phyloP scores from a whole-genome alignment of 208 protist species.

The Leishmania lainsoni region DNA sequence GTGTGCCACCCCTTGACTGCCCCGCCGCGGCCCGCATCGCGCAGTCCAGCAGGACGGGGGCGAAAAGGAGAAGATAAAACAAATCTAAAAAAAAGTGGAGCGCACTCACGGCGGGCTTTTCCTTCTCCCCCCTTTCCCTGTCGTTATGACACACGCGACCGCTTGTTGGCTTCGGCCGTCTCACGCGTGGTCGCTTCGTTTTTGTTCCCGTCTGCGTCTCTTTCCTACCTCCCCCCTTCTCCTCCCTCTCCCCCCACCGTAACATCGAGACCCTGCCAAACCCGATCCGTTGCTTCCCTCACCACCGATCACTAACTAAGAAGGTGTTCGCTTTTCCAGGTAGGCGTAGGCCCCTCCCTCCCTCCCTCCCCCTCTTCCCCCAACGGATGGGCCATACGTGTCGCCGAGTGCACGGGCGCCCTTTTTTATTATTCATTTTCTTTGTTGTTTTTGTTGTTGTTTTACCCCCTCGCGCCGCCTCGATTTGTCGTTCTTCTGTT shows the following conservation, averaged over 20 bases:
- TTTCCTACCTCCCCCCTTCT: too few species aligned
- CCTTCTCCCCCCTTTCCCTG: neutral
- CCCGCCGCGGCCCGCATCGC: too few species aligned
- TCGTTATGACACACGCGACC: neutral
- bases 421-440: neutral
- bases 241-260: too few species aligned
- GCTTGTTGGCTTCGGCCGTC: too few species aligned
- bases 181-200: neutral
- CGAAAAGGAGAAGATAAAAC: too few species aligned
- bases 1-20: too few species aligned
- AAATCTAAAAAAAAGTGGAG: too few species aligned
- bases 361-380: too few species aligned
- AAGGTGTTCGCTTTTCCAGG: neutral
- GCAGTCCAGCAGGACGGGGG: too few species aligned
- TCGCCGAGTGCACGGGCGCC: neutral
- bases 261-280: neutral
- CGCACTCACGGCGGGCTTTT: neutral
- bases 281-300: neutral
- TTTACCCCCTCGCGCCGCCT: too few species aligned
- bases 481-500: too few species aligned
- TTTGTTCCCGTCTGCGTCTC: neutral
- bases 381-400: neutral
- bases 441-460: neutral
- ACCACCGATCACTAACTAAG: neutral
- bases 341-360: neutral